Conservation (phyloP, 2,329 filamentous ascomycete genomes). For the Dryadomyces quercus-mongolicae region DNA sequence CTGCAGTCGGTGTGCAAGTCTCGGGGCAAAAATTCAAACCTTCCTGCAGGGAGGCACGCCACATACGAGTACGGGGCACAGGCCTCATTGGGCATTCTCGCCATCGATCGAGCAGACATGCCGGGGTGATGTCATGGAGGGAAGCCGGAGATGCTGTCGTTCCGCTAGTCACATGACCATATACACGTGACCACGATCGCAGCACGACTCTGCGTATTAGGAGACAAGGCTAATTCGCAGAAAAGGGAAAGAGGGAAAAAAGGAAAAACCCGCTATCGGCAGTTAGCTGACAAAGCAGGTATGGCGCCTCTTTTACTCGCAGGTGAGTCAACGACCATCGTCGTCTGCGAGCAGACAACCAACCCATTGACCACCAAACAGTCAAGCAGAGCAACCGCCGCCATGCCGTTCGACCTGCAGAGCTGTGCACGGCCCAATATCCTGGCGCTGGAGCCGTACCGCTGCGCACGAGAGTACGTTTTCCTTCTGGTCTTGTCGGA, state of each 20-base stretch:
- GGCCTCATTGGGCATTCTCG: no score
- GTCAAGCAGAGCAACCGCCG: slow-evolving; percentile 5
- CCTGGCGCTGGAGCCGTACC: slow-evolving; percentile 62
- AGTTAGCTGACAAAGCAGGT: not conserved
- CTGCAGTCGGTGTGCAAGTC: no score
- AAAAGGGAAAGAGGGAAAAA: not conserved
- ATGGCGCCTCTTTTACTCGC: not conserved
- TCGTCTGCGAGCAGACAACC: not conserved
- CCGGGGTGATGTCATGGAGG: no score
- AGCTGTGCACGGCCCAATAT: slow-evolving; percentile 70
- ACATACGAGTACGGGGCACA: no score
- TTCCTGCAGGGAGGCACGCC: no score
- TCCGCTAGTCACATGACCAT: no score
- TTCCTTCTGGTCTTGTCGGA: slow-evolving; percentile 10
- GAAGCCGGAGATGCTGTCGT: no score
- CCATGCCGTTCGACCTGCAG: slow-evolving; percentile 55
- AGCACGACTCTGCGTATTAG: no score
- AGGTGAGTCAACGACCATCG: not conserved
- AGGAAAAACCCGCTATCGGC: slow-evolving; percentile 22
- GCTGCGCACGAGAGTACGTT: slow-evolving; percentile 65
- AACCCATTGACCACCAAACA: not conserved
- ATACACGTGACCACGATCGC: no score
- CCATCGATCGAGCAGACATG: no score
- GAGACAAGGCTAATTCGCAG: no score
- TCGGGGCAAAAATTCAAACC: no score